These are phyloP conservation scores for Friedmanniomyces endolithicus DNA, from an alignment of 495 filamentous ascomycete genomes.

Conservation along the genomic window DNA sequence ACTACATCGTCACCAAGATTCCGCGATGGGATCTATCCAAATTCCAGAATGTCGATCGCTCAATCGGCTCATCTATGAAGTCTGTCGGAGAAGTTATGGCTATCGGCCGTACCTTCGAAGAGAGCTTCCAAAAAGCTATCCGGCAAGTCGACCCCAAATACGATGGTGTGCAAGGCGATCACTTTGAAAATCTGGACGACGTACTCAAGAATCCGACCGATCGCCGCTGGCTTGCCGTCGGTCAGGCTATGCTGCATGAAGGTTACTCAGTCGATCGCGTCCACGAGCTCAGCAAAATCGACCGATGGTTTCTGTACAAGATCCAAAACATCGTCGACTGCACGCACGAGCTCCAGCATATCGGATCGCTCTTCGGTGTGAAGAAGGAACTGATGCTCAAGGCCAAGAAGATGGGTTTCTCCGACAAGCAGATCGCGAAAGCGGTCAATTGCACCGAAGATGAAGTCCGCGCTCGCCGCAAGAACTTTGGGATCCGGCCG, in stretches of 20 bases:
- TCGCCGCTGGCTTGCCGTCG: slow-evolving; percentile 90
- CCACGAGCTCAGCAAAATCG: slow-evolving; percentile 90
- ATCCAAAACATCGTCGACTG: slow-evolving; percentile 90
- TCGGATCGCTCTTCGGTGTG: slow-evolving; percentile 74
- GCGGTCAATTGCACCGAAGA: slow-evolving; percentile 80
- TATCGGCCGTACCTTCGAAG: slow-evolving; percentile 94
- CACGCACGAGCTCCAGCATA: slow-evolving; percentile 70
- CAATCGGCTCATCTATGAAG: slow-evolving; percentile 95
- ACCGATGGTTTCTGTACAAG: slow-evolving; percentile 96
- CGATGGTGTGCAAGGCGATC: slow-evolving; percentile 85
- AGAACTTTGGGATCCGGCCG: slow-evolving; percentile 70
- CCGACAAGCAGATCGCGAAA: slow-evolving; percentile 83
- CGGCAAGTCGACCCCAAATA: slow-evolving; percentile 89
- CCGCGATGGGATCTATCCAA: slow-evolving; percentile 94
- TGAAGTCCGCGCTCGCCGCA: slow-evolving; percentile 71
- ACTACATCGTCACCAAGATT: slow-evolving; percentile 98
- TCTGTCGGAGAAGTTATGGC: slow-evolving; percentile 99
- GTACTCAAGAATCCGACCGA: slow-evolving; percentile 85
- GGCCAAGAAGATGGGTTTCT: slow-evolving; percentile 96
- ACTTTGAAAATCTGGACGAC: slow-evolving; percentile 87
- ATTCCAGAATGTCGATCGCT: slow-evolving; percentile 95
- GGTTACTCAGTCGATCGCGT: slow-evolving; percentile 81
- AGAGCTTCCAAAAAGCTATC: slow-evolving; percentile 98
- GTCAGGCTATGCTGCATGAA: slow-evolving; percentile 95
- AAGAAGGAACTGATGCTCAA: slow-evolving; percentile 76